Conservation (phyloP, 148 eudicot species). For the Rhododendron kiyosumense region DNA sequence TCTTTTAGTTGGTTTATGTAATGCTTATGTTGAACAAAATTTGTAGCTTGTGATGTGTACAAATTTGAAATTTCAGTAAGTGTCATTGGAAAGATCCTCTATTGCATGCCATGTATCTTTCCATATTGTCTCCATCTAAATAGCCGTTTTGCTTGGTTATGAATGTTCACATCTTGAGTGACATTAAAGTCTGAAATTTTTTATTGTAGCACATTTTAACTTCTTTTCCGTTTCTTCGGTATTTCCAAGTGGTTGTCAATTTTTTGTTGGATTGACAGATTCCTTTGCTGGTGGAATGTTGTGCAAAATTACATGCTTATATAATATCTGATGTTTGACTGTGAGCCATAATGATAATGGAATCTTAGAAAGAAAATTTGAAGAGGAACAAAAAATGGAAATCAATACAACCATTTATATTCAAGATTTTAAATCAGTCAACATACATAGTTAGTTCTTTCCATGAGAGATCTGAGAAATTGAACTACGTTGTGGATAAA, state of each 20-base stretch:
- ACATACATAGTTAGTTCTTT: background rate
- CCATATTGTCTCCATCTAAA: background rate
- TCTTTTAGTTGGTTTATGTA: too few species aligned
- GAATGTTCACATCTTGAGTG: background rate
- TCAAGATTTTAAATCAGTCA: background rate
- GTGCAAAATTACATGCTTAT: background rate
- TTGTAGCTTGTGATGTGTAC: too few species aligned
- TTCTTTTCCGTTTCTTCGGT: background rate
- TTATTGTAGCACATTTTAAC: background rate
- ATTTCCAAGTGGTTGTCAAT: background rate
- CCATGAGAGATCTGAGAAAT: background rate
- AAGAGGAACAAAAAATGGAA: too few species aligned
- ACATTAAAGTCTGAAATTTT: background rate
- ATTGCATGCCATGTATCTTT: background rate
- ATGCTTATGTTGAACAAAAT: too few species aligned
- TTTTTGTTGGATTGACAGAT: background rate
- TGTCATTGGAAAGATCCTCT: background rate
- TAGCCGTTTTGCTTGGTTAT: background rate
- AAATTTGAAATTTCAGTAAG: too few species aligned
- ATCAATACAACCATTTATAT: background rate
- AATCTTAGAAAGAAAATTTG: background rate
- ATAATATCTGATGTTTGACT: background rate
- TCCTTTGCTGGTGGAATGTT: background rate
- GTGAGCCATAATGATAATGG: background rate
- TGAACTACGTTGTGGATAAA: background rate